These are phyloP conservation scores for Byssochlamys sp. DNA, from an alignment of 2,329 filamentous ascomycete species.

Conservation along the genomic window DNA sequence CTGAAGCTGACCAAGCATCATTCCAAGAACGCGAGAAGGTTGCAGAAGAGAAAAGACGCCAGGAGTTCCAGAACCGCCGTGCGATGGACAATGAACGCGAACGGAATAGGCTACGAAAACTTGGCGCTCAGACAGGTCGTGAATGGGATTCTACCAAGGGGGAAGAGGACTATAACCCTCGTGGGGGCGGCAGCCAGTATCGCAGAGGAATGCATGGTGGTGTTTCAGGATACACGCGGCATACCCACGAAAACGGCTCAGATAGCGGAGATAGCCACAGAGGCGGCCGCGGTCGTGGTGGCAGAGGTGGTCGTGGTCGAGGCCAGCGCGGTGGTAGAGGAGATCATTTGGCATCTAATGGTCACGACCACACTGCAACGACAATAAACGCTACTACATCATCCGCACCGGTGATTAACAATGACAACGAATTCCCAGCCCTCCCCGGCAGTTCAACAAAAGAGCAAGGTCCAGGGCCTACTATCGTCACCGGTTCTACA, in stretches of 20 bases:
- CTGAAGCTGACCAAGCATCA: conserved; percentile 58
- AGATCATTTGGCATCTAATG: conserved; percentile 12
- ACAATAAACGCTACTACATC: conserved; percentile 8
- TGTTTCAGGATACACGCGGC: conserved; percentile 29
- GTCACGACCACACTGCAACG: conserved; percentile 5
- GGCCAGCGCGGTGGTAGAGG: conserved; percentile 14
- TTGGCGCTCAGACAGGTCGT: conserved; percentile 48
- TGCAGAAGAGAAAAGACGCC: conserved; percentile 45
- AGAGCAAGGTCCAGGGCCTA: conserved; percentile 6
- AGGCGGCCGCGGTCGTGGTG: conserved; percentile 7
- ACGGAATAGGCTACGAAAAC: conserved; percentile 49
- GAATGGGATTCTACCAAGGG: conserved; percentile 56
- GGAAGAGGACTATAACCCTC: conserved; percentile 44
- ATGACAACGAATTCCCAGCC: conserved; percentile 28
- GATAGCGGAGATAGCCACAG: conserved; percentile 9
- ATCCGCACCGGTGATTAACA: conserved; percentile 15
- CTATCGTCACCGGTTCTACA: conserved; percentile 14
- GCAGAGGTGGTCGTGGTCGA: conserved; percentile 22
- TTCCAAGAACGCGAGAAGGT: conserved; percentile 56
- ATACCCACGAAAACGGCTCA: conserved; percentile 19
- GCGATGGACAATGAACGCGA: conserved; percentile 56
- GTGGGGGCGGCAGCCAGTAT: conserved; percentile 35
- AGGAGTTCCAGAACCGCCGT: conserved; percentile 42
- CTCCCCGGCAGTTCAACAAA: conserved; percentile 20
- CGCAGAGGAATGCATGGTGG: conserved; percentile 45